Conservation (phyloP, 805 yeast genomes). For the Kockiozyma suomiensis region DNA sequence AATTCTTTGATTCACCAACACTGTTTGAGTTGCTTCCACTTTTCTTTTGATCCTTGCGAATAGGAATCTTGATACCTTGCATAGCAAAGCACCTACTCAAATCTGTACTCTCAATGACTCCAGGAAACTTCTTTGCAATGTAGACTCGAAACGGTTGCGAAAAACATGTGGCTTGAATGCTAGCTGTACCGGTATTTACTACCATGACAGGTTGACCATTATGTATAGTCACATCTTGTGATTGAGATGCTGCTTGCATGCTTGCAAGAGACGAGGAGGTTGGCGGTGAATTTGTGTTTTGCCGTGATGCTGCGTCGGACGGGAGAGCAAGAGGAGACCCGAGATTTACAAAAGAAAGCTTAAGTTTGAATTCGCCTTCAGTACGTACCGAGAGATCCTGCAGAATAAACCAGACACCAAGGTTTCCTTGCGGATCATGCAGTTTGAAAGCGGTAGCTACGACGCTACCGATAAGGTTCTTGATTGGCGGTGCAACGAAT, state of each 20-base stretch:
- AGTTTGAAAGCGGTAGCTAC: constrained; percentile 48
- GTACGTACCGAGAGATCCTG: constrained; percentile 49
- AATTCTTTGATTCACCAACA: too few relatives aligned
- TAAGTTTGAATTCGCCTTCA: constrained; percentile 49
- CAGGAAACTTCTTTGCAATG: constrained; percentile 51
- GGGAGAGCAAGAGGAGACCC: constrained; percentile 20
- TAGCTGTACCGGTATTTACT: constrained; percentile 33
- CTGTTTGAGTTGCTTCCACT: background rate
- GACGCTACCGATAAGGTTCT: constrained; percentile 48
- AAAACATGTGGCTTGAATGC: constrained; percentile 40
- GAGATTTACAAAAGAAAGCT: constrained; percentile 45
- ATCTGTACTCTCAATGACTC: constrained; percentile 49
- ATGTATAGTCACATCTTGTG: background rate
- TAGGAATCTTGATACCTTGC: constrained; percentile 50
- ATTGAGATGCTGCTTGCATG: background rate
- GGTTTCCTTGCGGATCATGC: constrained; percentile 43
- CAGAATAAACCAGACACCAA: constrained; percentile 50
- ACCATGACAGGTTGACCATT: constrained; percentile 26
- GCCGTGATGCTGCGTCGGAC: background rate
- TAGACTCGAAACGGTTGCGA: constrained; percentile 46
- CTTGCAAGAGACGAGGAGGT: constrained; percentile 7
- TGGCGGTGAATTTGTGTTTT: background rate
- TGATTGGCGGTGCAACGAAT: constrained; percentile 39
- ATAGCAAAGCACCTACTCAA: constrained; percentile 48
- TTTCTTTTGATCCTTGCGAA: constrained; percentile 39